phyloP scores from a whole-genome alignment of 139 green algal genomes.

The Axilococcus clingmanii region DNA sequence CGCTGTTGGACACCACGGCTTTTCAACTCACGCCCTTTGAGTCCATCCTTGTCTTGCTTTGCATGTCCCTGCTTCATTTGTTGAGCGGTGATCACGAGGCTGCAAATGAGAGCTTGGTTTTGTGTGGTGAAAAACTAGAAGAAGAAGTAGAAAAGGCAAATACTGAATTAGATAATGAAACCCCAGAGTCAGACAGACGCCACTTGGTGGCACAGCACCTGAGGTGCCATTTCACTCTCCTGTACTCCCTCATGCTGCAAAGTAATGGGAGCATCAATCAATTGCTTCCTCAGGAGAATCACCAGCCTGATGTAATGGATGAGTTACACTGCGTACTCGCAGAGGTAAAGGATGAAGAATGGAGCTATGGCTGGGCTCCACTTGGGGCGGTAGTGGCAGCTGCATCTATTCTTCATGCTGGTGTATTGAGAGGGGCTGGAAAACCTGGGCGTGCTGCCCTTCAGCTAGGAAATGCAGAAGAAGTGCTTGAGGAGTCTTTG shows the following conservation, averaged over 20 bases:
- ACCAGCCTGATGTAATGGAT: not conserved
- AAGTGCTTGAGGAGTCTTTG: conserved; percentile 8
- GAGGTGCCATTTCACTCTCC: conserved; percentile 6
- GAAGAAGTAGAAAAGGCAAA: not conserved
- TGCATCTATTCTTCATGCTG: conserved; percentile 11
- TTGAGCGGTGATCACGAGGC: not conserved
- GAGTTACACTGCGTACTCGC: conserved; percentile 1
- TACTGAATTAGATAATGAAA: not conserved
- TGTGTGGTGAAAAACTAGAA: not conserved
- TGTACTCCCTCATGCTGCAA: conserved; percentile 7
- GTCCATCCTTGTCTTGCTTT: not conserved
- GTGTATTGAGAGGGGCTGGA: conserved; percentile 9
- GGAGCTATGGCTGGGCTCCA: conserved; percentile 9
- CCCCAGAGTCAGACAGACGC: not conserved
- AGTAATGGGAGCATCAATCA: not conserved
- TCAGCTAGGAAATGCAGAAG: not conserved
- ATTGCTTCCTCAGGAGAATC: not conserved
- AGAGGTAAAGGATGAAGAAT: not conserved
- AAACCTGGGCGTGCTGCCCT: not conserved
- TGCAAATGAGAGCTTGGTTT: not conserved
- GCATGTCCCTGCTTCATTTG: not conserved
- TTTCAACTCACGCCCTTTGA: not conserved
- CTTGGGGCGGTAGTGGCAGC: not conserved
- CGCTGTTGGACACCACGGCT: too few species aligned
- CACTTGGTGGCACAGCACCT: conserved; percentile 9